These are phyloP conservation scores for Escovopsis sp. DNA, from an alignment of 2,329 filamentous ascomycete genomes.

Conservation along the genomic window DNA sequence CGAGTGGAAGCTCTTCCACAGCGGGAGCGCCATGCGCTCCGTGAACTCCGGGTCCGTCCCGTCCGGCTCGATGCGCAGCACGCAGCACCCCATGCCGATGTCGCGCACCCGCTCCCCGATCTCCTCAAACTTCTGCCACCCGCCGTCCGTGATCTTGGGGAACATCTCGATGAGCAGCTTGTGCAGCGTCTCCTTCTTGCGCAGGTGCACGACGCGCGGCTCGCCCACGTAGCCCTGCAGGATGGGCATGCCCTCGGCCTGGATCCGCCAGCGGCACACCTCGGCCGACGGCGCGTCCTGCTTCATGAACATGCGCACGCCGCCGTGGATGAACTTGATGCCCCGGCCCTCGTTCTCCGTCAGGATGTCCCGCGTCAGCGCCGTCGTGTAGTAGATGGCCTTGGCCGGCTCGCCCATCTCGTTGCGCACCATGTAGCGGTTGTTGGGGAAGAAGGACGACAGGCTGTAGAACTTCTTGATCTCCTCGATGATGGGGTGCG, in stretches of 20 bases:
- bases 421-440: constrained; percentile 94
- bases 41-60: constrained; percentile 43
- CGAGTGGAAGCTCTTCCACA: constrained; percentile 87
- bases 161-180: constrained; percentile 92
- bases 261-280: constrained; percentile 87
- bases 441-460: constrained; percentile 68
- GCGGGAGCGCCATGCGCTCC: constrained; percentile 75
- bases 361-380: constrained; percentile 72
- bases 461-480: constrained; percentile 80
- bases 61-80: constrained; percentile 69
- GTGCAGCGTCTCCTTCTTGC: constrained; percentile 64
- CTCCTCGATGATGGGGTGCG: constrained; percentile 60
- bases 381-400: constrained; percentile 91
- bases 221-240: constrained; percentile 81
- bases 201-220: constrained; percentile 58
- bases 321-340: constrained; percentile 90
- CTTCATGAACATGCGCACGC: constrained; percentile 98
- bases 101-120: constrained; percentile 71
- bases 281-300: constrained; percentile 80
- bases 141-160: constrained; percentile 64
- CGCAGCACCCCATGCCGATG: constrained; percentile 81
- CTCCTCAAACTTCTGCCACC: constrained; percentile 66
- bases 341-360: constrained; percentile 76
- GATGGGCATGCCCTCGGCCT: constrained; percentile 85
- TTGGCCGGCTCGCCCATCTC: constrained; percentile 75